phyloP scores from a whole-genome alignment of 2,329 filamentous ascomycete species.

The Calonectria montana region DNA sequence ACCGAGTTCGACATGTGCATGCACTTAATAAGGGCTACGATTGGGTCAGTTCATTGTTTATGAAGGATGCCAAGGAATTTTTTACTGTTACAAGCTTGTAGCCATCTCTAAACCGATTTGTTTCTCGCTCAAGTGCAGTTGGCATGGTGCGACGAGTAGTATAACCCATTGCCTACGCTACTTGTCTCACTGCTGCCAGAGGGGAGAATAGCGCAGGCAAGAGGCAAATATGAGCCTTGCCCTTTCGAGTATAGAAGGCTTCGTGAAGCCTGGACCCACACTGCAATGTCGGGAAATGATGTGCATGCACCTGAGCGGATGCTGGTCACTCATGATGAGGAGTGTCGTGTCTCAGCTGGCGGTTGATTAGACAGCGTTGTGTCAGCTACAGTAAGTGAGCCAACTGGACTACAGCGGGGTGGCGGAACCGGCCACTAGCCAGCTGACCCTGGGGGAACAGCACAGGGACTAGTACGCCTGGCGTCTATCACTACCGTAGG shows the following conservation, averaged over 20 bases:
- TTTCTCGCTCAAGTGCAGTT: background rate
- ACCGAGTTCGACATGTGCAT: background rate
- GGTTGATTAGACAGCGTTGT: background rate
- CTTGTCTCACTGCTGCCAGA: background rate
- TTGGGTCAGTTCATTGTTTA: background rate
- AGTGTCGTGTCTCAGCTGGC: background rate
- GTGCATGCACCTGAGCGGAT: background rate
- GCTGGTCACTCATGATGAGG: background rate
- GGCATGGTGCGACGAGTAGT: background rate
- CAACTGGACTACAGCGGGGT: background rate
- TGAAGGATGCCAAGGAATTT: background rate
- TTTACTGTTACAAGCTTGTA: no score
- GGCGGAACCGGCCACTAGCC: background rate
- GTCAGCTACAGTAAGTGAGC: background rate
- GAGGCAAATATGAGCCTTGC: background rate
- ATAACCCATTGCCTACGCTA: background rate
- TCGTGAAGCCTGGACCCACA: background rate
- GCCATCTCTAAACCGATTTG: background rate
- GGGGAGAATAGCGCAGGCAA: background rate
- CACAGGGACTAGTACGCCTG: background rate
- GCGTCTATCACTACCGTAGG: background rate
- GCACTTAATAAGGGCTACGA: background rate
- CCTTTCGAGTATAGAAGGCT: background rate
- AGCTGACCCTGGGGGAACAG: background rate
- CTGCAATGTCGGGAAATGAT: background rate